Base-by-base conservation (phyloP, 225 moss, liverwort and hornwort species). In the Antitrichia curtipendula region DNA sequence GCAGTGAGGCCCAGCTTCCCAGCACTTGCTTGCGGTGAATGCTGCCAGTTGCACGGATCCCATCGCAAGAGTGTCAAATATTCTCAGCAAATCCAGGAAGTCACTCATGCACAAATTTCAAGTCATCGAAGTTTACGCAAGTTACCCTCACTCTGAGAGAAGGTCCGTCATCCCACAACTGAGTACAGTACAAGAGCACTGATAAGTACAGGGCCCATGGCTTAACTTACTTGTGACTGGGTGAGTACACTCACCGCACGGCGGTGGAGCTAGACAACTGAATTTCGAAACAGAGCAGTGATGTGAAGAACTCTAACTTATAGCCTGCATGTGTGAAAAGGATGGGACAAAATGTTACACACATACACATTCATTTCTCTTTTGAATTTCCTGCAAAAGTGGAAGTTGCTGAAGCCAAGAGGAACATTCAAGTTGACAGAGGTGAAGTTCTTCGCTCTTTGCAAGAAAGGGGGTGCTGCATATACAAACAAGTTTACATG, bases 61-160 rank as follows among this genome's bases (percentile, higher is more conserved):
- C 40, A 13, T 56, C 4, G 6, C n/a, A n/a, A 43, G 84, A 41
- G 82, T 69, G 85, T 82, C 45, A 71, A 88, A 62, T 32, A 88
- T 86, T 62, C 71, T 71, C 85, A 77, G 77, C 78, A 78, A 47
- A 86, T 90, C 78, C 82, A 78, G 88, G 72, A 72, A 78, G 78
- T 88, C 62, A 20, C 58, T 34, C 64, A 9, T 1, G 34, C 47
- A 3, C 64, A 45, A 72, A 27, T 25, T 38, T 34, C 80, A 47
- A 62, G 59, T 25, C 57, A 10, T 23, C 43, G 0, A 43, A 8
- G 29, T 18, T 6, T 4, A 20, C 50, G 84, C 84, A 85, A 84
- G 34, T 83, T 49, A 16, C 28, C 9, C 63, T 34, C 64, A 18
- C 62, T 47, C 43, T 1, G 8, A 41, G 68, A 31, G 73, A 60